Percentiles rank a stretch among this genome's conserved stretches.
These are phyloP conservation scores for Sporothrix pallida DNA, from an alignment of 2,329 filamentous ascomycete species.

Conservation along the genomic window DNA sequence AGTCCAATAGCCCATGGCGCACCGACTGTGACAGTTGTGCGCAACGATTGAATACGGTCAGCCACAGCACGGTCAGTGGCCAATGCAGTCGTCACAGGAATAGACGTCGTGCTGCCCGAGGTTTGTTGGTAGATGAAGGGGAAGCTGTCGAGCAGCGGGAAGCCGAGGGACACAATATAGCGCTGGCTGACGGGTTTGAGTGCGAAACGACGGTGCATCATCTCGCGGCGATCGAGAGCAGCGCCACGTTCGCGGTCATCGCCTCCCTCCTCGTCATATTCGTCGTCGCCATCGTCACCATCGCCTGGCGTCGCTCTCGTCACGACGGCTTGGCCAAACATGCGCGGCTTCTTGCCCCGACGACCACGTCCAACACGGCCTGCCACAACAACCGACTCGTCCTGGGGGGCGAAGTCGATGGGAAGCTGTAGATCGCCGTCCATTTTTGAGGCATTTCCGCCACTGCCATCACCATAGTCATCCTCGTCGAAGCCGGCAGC, in stretches of 20 bases:
- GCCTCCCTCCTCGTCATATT: constrained; percentile 5
- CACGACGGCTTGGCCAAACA: constrained; percentile 53
- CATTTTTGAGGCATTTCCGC: background rate
- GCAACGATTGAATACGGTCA: constrained; percentile 68
- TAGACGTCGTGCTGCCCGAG: constrained; percentile 43
- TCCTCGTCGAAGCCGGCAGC: constrained; percentile 39
- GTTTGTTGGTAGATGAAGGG: constrained; percentile 71
- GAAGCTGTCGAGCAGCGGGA: constrained; percentile 83
- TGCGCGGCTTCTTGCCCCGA: constrained; percentile 41
- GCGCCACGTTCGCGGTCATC: background rate
- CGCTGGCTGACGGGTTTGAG: constrained; percentile 43
- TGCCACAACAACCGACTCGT: constrained; percentile 44
- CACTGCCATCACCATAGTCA: constrained; percentile 42
- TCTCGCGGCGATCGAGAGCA: constrained; percentile 33
- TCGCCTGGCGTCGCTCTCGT: constrained; percentile 43
- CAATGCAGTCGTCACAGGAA: constrained; percentile 65
- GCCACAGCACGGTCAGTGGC: constrained; percentile 78
- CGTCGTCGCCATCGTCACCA: constrained; percentile 34
- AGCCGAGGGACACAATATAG: constrained; percentile 61
- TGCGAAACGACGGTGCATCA: constrained; percentile 40
- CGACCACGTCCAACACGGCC: constrained; percentile 34
- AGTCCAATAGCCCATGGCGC: constrained; percentile 64
- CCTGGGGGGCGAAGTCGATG: constrained; percentile 50
- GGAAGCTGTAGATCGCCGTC: constrained; percentile 45
- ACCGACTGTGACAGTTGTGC: constrained; percentile 61